A percentile compares a stretch with the other conserved stretches of the same genome.
Evolutionary conservation across 495 filamentous ascomycete genomes (phyloP).

Genomic region (Penicillium pulvis): DNA sequence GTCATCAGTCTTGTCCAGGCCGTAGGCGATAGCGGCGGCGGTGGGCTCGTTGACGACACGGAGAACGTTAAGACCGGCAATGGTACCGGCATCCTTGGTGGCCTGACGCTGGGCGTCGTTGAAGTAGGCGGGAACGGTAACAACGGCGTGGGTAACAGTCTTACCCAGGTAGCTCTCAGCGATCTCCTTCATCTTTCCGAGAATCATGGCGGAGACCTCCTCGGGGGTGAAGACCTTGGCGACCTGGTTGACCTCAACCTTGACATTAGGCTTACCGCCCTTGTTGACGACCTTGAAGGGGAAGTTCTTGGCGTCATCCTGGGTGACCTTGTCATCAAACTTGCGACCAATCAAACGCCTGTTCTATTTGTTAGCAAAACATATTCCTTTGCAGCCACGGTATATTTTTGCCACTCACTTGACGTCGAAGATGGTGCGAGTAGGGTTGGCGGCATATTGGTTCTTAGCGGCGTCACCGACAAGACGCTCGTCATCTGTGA

Average conservation of each 20-base stretch:
- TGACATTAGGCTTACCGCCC: slow-evolving; percentile 79
- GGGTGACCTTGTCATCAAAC: slow-evolving; percentile 81
- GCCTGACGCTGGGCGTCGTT: slow-evolving; percentile 98
- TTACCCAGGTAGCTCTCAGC: slow-evolving; percentile 88
- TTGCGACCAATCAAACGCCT: slow-evolving; percentile 92
- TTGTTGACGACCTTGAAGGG: slow-evolving; percentile 83
- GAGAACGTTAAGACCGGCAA: slow-evolving; percentile 90
- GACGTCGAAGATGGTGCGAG: slow-evolving; percentile 86
- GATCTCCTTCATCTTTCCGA: slow-evolving; percentile 93
- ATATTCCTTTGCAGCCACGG: not conserved
- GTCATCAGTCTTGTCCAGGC: slow-evolving; percentile 81
- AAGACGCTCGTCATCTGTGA: slow-evolving; percentile 94
- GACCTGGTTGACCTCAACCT: slow-evolving; percentile 72
- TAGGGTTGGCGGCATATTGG: slow-evolving; percentile 93
- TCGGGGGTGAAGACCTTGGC: slow-evolving; percentile 82
- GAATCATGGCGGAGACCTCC: slow-evolving; percentile 80
- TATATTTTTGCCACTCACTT: slow-evolving; percentile 64
- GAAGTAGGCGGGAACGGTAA: slow-evolving; percentile 97
- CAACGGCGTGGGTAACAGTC: slow-evolving; percentile 91
- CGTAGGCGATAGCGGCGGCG: slow-evolving; percentile 94
- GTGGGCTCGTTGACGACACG: slow-evolving; percentile 98
- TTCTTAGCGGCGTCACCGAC: slow-evolving; percentile 99
- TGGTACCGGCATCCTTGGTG: slow-evolving; percentile 97
- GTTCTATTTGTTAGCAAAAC: slow-evolving; percentile 23
- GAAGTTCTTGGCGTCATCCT: slow-evolving; percentile 86